Conservation (phyloP, 306 rosid genomes). For the Dryas alaskensis region DNA sequence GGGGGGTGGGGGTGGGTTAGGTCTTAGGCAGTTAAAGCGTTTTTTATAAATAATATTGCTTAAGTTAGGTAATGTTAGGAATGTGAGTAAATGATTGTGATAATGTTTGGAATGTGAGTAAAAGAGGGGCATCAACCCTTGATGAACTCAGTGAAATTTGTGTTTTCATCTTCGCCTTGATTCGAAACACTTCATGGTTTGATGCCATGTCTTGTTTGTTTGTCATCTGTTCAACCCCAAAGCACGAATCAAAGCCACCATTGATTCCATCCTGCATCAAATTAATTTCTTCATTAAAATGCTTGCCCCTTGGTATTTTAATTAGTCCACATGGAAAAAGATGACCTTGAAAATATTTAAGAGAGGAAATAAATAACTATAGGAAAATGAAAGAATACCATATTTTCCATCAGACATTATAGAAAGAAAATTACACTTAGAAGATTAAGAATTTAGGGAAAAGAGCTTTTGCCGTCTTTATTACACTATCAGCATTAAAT, state of each 20-base stretch:
- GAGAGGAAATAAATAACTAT: too few species aligned
- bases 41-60: not conserved
- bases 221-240: not conserved
- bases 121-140: slow-evolving; percentile 5
- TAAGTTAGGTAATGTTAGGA: slow-evolving; percentile 24
- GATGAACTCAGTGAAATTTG: slow-evolving; percentile 5
- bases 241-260: not conserved
- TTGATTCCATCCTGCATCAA: slow-evolving; percentile 14
- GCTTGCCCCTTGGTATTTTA: too few species aligned
- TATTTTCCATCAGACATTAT: too few species aligned
- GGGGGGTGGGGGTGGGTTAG: too few species aligned
- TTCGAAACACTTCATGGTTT: not conserved
- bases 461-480: too few species aligned
- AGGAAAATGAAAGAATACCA: too few species aligned
- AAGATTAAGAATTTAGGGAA: too few species aligned
- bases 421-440: too few species aligned
- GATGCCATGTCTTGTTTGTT: slow-evolving; percentile 20
- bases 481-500: too few species aligned
- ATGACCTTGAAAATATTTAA: too few species aligned
- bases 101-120: slow-evolving; percentile 31
- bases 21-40: too few species aligned
- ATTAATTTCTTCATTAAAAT: not conserved
- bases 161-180: slow-evolving; percentile 2
- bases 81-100: slow-evolving; percentile 26
- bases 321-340: too few species aligned